Conservation (phyloP, 179 eudicot genomes). For the Drosera spatulata region DNA sequence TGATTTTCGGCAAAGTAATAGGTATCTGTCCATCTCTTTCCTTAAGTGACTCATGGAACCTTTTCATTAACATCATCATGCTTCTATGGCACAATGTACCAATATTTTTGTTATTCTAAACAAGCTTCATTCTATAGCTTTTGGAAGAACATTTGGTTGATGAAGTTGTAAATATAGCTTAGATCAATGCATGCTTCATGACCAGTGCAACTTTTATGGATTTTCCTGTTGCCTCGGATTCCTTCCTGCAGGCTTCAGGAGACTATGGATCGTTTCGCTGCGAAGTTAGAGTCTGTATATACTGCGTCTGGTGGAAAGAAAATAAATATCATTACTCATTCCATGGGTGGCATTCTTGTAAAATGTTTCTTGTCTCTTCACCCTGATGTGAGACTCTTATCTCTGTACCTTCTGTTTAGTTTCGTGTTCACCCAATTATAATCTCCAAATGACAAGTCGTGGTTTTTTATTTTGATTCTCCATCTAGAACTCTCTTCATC, state of each 20-base stretch:
- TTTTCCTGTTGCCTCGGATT: conserved; percentile 1
- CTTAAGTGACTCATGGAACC: background rate
- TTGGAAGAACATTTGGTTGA: too few species aligned
- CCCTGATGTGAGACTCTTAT: conserved; percentile 44
- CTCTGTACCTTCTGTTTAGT: conserved; percentile 1
- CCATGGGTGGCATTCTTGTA: conserved; percentile 94
- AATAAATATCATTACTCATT: conserved; percentile 78
- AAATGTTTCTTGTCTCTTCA: conserved; percentile 91
- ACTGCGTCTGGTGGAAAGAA: conserved; percentile 87
- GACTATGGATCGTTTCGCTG: conserved; percentile 59
- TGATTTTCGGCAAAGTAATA: conserved; percentile 98
- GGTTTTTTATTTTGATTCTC: too few species aligned
- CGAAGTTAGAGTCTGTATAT: conserved; percentile 65
- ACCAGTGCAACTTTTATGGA: background rate
- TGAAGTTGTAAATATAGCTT: too few species aligned
- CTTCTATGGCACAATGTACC: too few species aligned
- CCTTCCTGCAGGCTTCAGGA: conserved; percentile 51
- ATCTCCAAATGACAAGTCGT: too few species aligned
- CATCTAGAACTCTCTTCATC: too few species aligned
- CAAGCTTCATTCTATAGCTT: too few species aligned
- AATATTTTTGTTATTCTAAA: too few species aligned
- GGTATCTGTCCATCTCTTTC: conserved; percentile 24
- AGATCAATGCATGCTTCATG: too few species aligned
- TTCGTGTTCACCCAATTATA: background rate
- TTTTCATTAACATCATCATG: too few species aligned